Conservation (phyloP, 108 stramenopile species). For the Pseudonitzschia pungens region DNA sequence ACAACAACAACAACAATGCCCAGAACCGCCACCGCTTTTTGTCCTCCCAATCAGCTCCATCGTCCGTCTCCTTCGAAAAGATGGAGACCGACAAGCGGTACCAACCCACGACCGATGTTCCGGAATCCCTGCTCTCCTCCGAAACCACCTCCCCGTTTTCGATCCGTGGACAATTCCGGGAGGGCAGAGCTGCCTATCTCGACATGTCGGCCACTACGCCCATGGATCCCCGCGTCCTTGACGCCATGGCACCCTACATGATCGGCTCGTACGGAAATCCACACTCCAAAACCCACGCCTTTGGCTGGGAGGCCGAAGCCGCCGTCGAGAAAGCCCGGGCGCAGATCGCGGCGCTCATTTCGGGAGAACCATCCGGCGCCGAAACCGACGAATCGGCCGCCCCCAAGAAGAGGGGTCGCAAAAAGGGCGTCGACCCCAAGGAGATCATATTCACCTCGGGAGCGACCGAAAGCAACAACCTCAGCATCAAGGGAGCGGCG, state of each 20-base stretch:
- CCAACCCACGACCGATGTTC: conserved; percentile 37
- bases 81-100: conserved; percentile 60
- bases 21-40: neutral
- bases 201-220: conserved; percentile 96
- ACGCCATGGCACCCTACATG: conserved; percentile 97
- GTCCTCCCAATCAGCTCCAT: conserved; percentile 24
- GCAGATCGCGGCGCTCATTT: conserved; percentile 88
- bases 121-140: conserved; percentile 36
- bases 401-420: neutral
- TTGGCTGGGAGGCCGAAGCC: conserved; percentile 96
- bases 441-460: conserved; percentile 99
- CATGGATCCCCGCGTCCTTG: conserved; percentile 97
- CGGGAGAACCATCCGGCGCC: neutral
- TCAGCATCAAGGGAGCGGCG: conserved; percentile 97
- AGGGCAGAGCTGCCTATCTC: conserved; percentile 83
- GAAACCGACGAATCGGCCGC: neutral
- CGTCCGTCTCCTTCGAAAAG: conserved; percentile 48
- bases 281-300: conserved; percentile 96
- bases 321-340: conserved; percentile 89
- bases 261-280: conserved; percentile 96
- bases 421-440: conserved; percentile 74
- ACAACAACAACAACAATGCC: neutral
- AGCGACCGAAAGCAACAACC: conserved; percentile 98
- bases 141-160: conserved; percentile 32
- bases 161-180: conserved; percentile 69